Percentiles rank a stretch among this genome's conserved stretches.
These are phyloP conservation scores for Lophiostoma macrostomum DNA, from an alignment of 495 filamentous ascomycete species.

Conservation along the genomic window DNA sequence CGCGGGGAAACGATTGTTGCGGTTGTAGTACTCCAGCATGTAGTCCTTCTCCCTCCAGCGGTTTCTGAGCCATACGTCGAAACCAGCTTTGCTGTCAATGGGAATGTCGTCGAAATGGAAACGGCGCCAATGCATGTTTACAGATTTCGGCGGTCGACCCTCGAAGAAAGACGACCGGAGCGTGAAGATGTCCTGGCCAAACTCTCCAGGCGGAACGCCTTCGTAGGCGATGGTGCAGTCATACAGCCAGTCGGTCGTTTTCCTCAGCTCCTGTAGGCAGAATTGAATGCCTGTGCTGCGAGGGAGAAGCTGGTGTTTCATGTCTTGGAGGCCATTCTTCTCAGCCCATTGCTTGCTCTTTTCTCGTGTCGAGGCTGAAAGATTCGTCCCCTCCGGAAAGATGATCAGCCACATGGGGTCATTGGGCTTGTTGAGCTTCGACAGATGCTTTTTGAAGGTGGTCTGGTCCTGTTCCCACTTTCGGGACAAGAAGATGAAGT, in stretches of 20 bases:
- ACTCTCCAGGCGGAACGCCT: constrained; percentile 41
- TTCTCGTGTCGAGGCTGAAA: constrained; percentile 37
- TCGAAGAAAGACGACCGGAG: constrained; percentile 44
- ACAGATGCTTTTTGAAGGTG: constrained; percentile 38
- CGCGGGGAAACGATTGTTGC: constrained; percentile 39
- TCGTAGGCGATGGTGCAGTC: constrained; percentile 47
- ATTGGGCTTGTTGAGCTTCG: constrained; percentile 38
- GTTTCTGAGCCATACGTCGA: constrained; percentile 42
- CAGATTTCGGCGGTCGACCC: constrained; percentile 44
- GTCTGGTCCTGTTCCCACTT: constrained; percentile 43
- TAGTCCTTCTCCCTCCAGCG: constrained; percentile 47
- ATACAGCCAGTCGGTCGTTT: constrained; percentile 43
- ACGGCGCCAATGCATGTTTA: constrained; percentile 47
- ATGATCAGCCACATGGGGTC: constrained; percentile 47
- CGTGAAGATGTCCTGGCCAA: constrained; percentile 46
- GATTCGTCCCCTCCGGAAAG: constrained; percentile 46
- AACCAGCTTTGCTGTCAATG: constrained; percentile 38
- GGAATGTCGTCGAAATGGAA: constrained; percentile 42
- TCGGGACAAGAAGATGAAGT: constrained; percentile 44
- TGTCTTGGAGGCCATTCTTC: constrained; percentile 42
- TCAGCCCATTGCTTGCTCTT: constrained; percentile 41
- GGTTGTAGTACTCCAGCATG: constrained; percentile 41
- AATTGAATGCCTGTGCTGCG: constrained; percentile 43
- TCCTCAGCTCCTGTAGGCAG: constrained; percentile 41
- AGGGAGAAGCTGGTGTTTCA: constrained; percentile 45